Evolutionary conservation across 2,329 filamentous ascomycete genomes (phyloP), one percentile per base, ranked within the genome.

Genomic region (Arachnomyces sp.): DNA sequence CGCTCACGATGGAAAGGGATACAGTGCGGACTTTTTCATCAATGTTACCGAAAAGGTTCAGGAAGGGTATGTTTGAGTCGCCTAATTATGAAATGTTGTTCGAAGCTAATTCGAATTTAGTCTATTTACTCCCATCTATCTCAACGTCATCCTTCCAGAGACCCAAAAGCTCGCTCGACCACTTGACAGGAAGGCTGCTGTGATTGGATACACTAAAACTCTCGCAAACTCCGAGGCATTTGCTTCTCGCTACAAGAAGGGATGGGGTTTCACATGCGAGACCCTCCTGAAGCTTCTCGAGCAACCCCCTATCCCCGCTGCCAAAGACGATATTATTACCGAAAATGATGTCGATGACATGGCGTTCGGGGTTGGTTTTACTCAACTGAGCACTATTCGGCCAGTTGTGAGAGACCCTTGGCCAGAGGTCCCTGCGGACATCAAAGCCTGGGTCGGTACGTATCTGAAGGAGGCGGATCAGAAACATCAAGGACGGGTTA

Each of bases 311-410:
- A 76, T 90, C 3, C 72, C 73, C 11, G 76, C 81, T 1, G 67
- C 74, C 28, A 81, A 82, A 42, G 81, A 86, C 48, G 87, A 93
- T 50, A 68, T 85, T 37, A 81, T 94, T 47, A 77, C 79, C 8
- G 92, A 96, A 58, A 81, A 87, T 2, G 90, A 96, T 54, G 84
- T 94, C 17, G 92, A 98, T 54, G 92, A 98, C 59, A 80, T 95
- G 50, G 82, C 86, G 18, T 98, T 98, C 56, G 92, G 92, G 17
- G 81, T 95, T 49, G 90, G 88, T 7, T 98, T 94, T 65, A 96
- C 92, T 1, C 82, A 85, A 25, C 75, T 98, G 47, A 94, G 90
- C 67, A 95, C 90, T 0, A 92, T 90, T 68, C 86, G 82, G 60
- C 80, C 80, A 43, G 70, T 77, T 3, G 67, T 76, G 1, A 74